Conservation (phyloP, 306 rosid genomes). For the Trifolium dubium region DNA sequence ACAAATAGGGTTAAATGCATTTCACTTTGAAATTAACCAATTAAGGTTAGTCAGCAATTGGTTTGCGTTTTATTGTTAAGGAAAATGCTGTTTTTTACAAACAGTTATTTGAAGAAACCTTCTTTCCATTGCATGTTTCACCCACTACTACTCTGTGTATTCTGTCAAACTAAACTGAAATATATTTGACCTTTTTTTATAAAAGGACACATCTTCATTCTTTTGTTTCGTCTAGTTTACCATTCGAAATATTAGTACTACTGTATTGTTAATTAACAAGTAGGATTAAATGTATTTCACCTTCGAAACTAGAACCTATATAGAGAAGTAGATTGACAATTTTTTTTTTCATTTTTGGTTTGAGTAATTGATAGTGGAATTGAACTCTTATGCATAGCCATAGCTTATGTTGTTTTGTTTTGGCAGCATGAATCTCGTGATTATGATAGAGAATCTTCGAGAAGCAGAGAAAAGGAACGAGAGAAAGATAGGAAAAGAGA, state of each 20-base stretch:
- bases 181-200: too few species aligned
- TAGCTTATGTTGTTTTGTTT: slow-evolving; percentile 5
- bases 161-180: too few species aligned
- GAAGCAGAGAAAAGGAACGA: slow-evolving; percentile 87
- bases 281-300: background rate
- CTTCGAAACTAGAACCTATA: background rate
- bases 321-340: background rate
- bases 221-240: too few species aligned
- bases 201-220: too few species aligned
- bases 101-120: too few species aligned
- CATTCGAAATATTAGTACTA: too few species aligned
- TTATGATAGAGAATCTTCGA: slow-evolving; percentile 81
- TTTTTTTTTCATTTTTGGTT: background rate
- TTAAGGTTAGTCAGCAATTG: background rate
- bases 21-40: background rate
- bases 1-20: background rate
- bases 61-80: background rate
- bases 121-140: too few species aligned
- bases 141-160: too few species aligned
- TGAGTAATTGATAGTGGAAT: slow-evolving; percentile 15
- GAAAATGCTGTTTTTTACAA: too few species aligned
- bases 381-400: background rate
- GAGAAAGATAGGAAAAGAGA: slow-evolving; percentile 66
- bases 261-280: background rate
- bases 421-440: slow-evolving; percentile 85